Conservation (phyloP, 768 basidiomycete genomes). For the Cyclocybe cylindracea region DNA sequence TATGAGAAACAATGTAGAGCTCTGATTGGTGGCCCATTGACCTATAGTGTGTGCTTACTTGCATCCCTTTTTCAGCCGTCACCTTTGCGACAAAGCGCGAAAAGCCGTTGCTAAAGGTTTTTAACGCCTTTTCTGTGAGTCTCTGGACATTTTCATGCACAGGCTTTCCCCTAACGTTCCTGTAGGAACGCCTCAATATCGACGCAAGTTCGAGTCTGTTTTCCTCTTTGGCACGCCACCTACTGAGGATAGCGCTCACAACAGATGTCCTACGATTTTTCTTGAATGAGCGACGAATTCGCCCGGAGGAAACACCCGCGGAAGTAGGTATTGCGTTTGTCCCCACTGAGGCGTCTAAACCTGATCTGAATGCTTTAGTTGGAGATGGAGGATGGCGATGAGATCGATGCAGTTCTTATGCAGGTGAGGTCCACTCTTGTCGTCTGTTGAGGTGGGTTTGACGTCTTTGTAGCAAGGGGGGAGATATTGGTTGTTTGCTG, state of each 20-base stretch:
- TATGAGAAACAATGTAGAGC: constrained; percentile 15
- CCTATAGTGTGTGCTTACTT: not conserved
- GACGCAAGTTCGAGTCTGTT: constrained; percentile 4
- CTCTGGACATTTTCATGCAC: not conserved
- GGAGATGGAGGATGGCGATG: constrained; percentile 61
- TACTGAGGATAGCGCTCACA: not conserved
- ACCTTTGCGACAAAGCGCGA: constrained; percentile 16
- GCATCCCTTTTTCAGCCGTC: constrained; percentile 10
- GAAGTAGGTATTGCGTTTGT: constrained; percentile 4
- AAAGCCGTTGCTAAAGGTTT: constrained; percentile 18
- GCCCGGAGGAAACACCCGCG: constrained; percentile 12
- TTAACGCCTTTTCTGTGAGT: constrained; percentile 21
- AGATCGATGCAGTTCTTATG: constrained; percentile 54
- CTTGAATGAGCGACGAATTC: constrained; percentile 7
- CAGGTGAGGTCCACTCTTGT: constrained; percentile 38
- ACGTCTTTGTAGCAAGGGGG: no score
- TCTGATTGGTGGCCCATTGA: not conserved
- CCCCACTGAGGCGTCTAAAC: not conserved
- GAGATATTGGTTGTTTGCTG: no score
- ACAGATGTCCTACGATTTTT: constrained; percentile 9
- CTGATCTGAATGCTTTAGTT: constrained; percentile 28
- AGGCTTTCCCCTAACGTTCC: not conserved
- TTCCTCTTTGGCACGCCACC: not conserved
- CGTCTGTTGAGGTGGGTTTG: no score
- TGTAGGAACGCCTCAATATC: constrained; percentile 10